Percentiles rank a stretch among this genome's conserved stretches.
These are phyloP conservation scores for Pseudonectria buxi DNA, from an alignment of 2,329 filamentous ascomycete genomes.

Conservation along the genomic window DNA sequence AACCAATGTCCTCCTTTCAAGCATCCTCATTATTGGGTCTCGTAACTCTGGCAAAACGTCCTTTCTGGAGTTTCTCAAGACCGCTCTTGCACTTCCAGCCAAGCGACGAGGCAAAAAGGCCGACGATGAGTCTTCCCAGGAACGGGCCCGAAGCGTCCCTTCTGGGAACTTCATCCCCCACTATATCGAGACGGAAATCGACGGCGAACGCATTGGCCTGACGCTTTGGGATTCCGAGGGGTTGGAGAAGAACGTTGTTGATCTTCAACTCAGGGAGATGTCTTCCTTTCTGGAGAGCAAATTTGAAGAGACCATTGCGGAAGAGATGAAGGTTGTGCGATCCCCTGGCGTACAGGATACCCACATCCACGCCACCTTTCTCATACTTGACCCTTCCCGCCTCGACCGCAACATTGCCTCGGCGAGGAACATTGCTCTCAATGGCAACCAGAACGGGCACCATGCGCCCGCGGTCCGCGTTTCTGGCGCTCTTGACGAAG, in stretches of 20 bases:
- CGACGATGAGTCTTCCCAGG: slow-evolving; percentile 53
- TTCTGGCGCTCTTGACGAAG: slow-evolving; percentile 72
- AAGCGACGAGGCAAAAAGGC: slow-evolving; percentile 61
- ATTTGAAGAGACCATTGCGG: slow-evolving; percentile 94
- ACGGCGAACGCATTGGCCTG: slow-evolving; percentile 82
- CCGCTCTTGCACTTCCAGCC: slow-evolving; percentile 72
- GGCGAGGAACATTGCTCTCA: slow-evolving; percentile 48
- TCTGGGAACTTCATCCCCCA: slow-evolving; percentile 74
- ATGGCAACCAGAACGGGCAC: slow-evolving; percentile 46
- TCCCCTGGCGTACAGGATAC: slow-evolving; percentile 91
- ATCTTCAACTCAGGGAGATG: slow-evolving; percentile 89
- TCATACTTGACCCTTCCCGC: slow-evolving; percentile 80
- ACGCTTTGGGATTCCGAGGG: slow-evolving; percentile 97
- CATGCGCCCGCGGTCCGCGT: slow-evolving; percentile 32
- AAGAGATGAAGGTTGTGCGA: slow-evolving; percentile 95
- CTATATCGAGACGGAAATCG: slow-evolving; percentile 91
- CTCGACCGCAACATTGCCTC: slow-evolving; percentile 76
- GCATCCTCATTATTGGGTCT: slow-evolving; percentile 84
- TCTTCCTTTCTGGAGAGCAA: slow-evolving; percentile 91
- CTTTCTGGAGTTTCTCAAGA: slow-evolving; percentile 92
- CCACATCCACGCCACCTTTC: slow-evolving; percentile 92
- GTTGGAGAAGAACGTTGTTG: slow-evolving; percentile 88
- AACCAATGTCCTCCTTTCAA: slow-evolving; percentile 32
- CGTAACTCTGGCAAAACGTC: slow-evolving; percentile 89
- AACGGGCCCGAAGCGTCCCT: slow-evolving; percentile 36